These are phyloP conservation scores for Musa balbisiana DNA, from an alignment of 202 grass and related monocot genomes.

Conservation along the genomic window DNA sequence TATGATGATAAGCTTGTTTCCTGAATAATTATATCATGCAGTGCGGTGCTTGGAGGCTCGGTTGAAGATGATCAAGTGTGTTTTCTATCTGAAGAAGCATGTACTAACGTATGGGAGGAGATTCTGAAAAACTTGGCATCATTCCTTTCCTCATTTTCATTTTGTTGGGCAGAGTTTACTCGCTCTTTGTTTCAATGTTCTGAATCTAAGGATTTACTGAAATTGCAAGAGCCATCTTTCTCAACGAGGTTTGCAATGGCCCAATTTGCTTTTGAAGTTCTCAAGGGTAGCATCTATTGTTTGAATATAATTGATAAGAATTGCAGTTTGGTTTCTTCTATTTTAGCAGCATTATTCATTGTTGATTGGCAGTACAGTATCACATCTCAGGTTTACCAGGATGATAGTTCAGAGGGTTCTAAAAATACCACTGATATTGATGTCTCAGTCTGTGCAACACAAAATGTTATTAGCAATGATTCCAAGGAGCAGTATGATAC, in stretches of 20 bases:
- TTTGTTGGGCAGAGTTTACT: constrained; percentile 51
- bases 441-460: constrained; percentile 9
- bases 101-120: constrained; percentile 31
- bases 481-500: constrained; percentile 26
- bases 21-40: constrained; percentile 38
- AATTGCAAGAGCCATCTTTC: constrained; percentile 29
- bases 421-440: constrained; percentile 20
- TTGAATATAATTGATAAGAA: constrained; percentile 41
- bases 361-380: constrained; percentile 77
- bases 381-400: constrained; percentile 31
- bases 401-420: constrained; percentile 27
- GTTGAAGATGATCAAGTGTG: constrained; percentile 54
- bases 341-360: constrained; percentile 67
- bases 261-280: constrained; percentile 55
- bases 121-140: constrained; percentile 55
- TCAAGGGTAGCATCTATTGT: constrained; percentile 59
- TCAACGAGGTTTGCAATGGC: constrained; percentile 37
- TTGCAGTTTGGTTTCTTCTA: constrained; percentile 40
- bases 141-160: constrained; percentile 39
- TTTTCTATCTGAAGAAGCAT: constrained; percentile 62
- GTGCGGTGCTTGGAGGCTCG: constrained; percentile 83
- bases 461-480: constrained; percentile 3
- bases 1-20: neutral
- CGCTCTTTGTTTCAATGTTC: constrained; percentile 35
- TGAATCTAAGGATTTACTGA: constrained; percentile 25